phyloP scores from a whole-genome alignment of 2,329 filamentous ascomycete genomes.

The Ophiosphaerella herpotricha region DNA sequence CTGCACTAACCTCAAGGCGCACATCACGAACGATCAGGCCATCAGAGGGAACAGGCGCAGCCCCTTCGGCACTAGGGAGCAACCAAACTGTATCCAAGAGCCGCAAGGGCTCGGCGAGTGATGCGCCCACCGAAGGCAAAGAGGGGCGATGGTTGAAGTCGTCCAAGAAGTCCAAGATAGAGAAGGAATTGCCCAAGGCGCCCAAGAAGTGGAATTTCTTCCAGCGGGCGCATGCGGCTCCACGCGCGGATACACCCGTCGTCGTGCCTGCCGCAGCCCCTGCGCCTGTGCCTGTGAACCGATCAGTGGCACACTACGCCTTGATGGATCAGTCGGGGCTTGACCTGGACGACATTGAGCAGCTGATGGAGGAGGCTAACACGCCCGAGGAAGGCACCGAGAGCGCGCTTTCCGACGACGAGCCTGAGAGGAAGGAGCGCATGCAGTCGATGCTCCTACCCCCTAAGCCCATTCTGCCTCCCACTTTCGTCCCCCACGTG shows the following conservation, averaged over 20 bases:
- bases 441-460: conserved; percentile 47
- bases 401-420: conserved; percentile 24
- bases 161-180: conserved; percentile 33
- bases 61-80: conserved; percentile 15
- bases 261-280: conserved; percentile 43
- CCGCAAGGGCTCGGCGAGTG: conserved; percentile 33
- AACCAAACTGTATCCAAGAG: conserved; percentile 17
- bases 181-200: conserved; percentile 43
- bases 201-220: conserved; percentile 64
- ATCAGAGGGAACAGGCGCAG: conserved; percentile 21
- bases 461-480: conserved; percentile 40
- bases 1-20: conserved; percentile 32
- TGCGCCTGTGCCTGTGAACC: conserved; percentile 37
- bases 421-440: conserved; percentile 32
- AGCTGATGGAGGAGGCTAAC: conserved; percentile 51
- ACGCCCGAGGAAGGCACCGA: conserved; percentile 33
- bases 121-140: conserved; percentile 32
- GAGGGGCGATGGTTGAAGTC: conserved; percentile 47
- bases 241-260: conserved; percentile 40
- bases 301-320: conserved; percentile 63
- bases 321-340: conserved; percentile 57
- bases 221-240: conserved; percentile 52
- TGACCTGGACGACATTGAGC: conserved; percentile 52
- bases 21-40: conserved; percentile 33
- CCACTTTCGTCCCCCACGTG: conserved; percentile 24